Conservation (phyloP, 139 green algal species). For the Chloropicon primus region DNA sequence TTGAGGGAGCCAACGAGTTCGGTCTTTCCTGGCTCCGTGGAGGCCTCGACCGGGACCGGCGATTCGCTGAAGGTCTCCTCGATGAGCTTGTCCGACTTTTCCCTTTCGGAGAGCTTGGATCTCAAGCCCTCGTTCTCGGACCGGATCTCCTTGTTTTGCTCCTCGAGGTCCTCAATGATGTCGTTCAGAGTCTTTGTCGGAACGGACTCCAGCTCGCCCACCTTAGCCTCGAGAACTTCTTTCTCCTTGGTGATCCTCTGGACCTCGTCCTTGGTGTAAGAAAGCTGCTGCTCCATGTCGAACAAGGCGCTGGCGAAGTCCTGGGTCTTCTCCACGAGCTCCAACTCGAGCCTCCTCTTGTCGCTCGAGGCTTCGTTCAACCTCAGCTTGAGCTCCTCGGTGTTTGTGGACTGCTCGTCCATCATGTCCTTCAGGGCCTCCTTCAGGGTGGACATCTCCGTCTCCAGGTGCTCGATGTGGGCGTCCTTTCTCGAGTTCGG, state of each 20-base stretch:
- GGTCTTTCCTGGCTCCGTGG: background rate
- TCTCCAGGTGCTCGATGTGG: background rate
- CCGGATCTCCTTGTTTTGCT: background rate
- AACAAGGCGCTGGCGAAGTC: background rate
- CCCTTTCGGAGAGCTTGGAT: background rate
- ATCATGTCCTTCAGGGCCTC: background rate
- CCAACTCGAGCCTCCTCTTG: background rate
- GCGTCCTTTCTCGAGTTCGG: background rate
- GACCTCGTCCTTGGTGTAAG: background rate
- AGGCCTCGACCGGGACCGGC: too few relatives aligned
- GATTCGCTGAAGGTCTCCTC: background rate
- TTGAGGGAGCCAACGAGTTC: background rate
- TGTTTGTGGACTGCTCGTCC: background rate
- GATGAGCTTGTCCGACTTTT: background rate
- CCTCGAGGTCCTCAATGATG: background rate
- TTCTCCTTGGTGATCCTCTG: background rate
- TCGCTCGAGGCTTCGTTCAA: background rate
- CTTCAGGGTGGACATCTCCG: background rate
- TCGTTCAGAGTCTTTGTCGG: background rate
- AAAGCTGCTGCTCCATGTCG: background rate
- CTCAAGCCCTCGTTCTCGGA: background rate
- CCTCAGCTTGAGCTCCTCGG: background rate
- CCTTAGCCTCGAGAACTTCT: background rate
- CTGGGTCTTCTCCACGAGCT: background rate
- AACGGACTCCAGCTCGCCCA: background rate